phyloP scores from a whole-genome alignment of 306 rosid genomes.

The Medicago arabica region DNA sequence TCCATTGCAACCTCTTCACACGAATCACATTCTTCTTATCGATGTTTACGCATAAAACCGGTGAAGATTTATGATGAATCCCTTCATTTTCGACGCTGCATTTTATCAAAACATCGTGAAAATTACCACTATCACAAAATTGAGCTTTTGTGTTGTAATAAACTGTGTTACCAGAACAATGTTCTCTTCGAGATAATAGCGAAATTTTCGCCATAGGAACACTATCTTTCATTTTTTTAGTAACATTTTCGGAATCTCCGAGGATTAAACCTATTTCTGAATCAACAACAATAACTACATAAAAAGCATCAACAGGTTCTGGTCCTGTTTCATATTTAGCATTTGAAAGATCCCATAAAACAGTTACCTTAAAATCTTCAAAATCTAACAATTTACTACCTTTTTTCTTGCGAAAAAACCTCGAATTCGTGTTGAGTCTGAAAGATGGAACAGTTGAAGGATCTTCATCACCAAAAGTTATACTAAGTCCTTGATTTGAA shows the following conservation, averaged over 20 bases:
- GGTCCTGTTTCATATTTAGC: constrained; percentile 73
- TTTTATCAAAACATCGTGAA: constrained; percentile 70
- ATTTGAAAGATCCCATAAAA: constrained; percentile 80
- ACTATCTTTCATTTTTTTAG: constrained; percentile 48
- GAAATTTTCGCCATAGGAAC: constrained; percentile 42
- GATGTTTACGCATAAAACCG: constrained; percentile 64
- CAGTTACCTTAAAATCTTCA: constrained; percentile 50
- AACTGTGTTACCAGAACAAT: constrained; percentile 62
- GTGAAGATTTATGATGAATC: constrained; percentile 34
- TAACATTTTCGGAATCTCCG: constrained; percentile 62
- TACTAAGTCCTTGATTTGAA: constrained; percentile 67
- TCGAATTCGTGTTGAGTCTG: constrained; percentile 73
- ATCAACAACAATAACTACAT: constrained; percentile 60
- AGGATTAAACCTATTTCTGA: constrained; percentile 70
- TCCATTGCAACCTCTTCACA: constrained; percentile 93
- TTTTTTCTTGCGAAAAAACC: constrained; percentile 74
- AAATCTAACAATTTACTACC: constrained; percentile 69
- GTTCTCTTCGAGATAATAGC: constrained; percentile 67
- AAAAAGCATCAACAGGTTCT: constrained; percentile 74
- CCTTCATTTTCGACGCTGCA: constrained; percentile 70
- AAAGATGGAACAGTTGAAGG: constrained; percentile 43
- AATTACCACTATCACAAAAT: constrained; percentile 67
- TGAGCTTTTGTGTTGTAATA: constrained; percentile 77
- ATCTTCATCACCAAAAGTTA: constrained; percentile 52
- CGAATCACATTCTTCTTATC: constrained; percentile 83